phyloP scores from a whole-genome alignment of 2,329 filamentous ascomycete species.

The Alternaria sp. region DNA sequence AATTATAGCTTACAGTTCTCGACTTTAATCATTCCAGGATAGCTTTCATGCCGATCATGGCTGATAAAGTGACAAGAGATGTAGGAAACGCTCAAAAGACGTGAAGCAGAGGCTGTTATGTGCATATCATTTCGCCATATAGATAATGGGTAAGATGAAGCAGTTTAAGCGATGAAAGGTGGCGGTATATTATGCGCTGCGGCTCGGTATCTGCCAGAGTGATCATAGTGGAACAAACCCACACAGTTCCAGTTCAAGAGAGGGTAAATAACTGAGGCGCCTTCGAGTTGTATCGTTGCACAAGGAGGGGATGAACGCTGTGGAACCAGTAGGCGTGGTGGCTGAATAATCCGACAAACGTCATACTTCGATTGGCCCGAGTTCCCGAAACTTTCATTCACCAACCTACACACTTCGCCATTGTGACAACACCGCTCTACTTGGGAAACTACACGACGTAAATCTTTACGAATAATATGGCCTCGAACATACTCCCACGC shows the following conservation, averaged over 20 bases:
- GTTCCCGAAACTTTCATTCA: conserved; percentile 22
- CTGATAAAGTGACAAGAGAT: background rate
- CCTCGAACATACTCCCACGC: conserved; percentile 40
- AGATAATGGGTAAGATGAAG: no score
- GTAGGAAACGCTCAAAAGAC: background rate
- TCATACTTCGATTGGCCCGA: conserved; percentile 31
- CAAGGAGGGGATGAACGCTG: background rate
- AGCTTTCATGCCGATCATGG: background rate
- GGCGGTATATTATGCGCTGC: background rate
- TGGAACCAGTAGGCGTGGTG: conserved; percentile 11
- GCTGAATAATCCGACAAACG: conserved; percentile 28
- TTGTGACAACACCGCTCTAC: conserved; percentile 18
- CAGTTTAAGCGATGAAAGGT: background rate
- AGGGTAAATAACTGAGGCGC: background rate
- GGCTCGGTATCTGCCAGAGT: background rate
- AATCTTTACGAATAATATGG: conserved; percentile 28
- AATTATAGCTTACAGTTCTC: no score
- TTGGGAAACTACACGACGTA: background rate
- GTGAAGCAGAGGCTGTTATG: background rate
- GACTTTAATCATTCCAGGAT: background rate
- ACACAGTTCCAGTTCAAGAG: background rate
- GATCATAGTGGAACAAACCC: background rate
- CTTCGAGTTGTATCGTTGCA: background rate
- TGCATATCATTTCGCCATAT: background rate
- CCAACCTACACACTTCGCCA: conserved; percentile 21